phyloP scores from a whole-genome alignment of 768 basidiomycete species.

The Boletus reticulatus region DNA sequence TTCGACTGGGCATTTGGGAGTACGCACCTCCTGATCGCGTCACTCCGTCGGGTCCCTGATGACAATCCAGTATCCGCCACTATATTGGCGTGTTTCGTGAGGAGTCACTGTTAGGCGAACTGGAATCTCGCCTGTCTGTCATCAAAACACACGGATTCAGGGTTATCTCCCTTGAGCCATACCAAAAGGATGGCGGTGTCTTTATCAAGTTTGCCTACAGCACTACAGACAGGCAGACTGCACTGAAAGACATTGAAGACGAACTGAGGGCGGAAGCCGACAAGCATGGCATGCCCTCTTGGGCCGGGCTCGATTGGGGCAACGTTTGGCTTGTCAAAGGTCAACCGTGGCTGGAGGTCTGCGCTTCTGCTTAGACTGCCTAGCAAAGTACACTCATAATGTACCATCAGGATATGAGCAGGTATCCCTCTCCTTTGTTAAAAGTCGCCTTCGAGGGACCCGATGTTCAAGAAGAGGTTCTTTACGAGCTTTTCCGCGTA shows the following conservation, averaged over 20 bases:
- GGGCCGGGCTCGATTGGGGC: constrained; percentile 51
- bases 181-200: constrained; percentile 81
- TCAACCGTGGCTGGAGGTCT: constrained; percentile 77
- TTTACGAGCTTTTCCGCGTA: constrained; percentile 80
- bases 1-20: constrained; percentile 72
- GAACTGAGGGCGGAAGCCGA: constrained; percentile 43
- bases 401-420: constrained; percentile 69
- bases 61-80: constrained; percentile 54
- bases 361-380: constrained; percentile 9
- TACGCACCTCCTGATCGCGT: constrained; percentile 35
- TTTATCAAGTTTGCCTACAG: constrained; percentile 73
- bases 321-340: constrained; percentile 75
- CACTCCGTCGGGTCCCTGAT: constrained; percentile 1
- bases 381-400: background rate
- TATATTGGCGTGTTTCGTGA: constrained; percentile 60
- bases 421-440: constrained; percentile 72
- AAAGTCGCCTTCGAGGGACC: constrained; percentile 87
- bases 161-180: constrained; percentile 61
- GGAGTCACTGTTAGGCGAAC: constrained; percentile 49
- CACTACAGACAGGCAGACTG: constrained; percentile 35
- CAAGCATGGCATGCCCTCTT: constrained; percentile 58
- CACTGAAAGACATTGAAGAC: constrained; percentile 48
- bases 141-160: constrained; percentile 58
- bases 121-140: constrained; percentile 48
- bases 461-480: constrained; percentile 74